Base-by-base conservation (phyloP, 805 yeast species). In the Candida berthetii region DNA sequence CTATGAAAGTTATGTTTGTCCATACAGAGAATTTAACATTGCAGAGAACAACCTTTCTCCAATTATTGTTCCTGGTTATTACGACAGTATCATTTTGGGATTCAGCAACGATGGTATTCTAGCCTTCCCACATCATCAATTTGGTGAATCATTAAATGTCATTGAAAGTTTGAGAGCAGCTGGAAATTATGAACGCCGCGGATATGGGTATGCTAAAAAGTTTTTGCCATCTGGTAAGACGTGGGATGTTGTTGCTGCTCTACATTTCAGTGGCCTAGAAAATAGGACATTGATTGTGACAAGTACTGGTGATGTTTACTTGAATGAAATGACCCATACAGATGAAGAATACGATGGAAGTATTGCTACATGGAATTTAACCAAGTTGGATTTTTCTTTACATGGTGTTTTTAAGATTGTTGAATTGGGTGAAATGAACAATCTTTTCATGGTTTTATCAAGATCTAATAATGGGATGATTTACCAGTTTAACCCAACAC, bases 211-310 rank as follows among this genome's bases (percentile, higher is more conserved):
- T 29, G 7, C 7, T 29, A 15, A 41, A 40, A 49, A 45, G 19
- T 14, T 4, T 10, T 13, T 41, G 7, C 33, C 37, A 6, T 31
- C 19, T 6, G 33, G 28, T 6, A n/a, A 28, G 11, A n/a, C 14
- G 17, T 40, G 45, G 50, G 40, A 22, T 3, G 38, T 48, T 3
- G 37, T 45, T 3, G 10, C 40, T 24, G 48, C 52, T 2, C 4
- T 40, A n/a, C 8, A 32, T 10, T 9, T 34, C 18, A 3, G 7
- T 2, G 16, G 28, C 6, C 15, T 19, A 11, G 19, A 32, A 1
- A 35, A 39, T 17, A 6, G 11, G 3, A 37, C 46, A 5, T 16
- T 50, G 2, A 34, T 48, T n/a, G 34, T 42, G 7, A 35, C 49
- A 1, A 3, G 11, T 2, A 42, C 28, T n/a, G 48, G 48, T 3